Conservation (phyloP, 1,284 basidiomycete genomes). For the Microbotryum silenes-acaulis region DNA sequence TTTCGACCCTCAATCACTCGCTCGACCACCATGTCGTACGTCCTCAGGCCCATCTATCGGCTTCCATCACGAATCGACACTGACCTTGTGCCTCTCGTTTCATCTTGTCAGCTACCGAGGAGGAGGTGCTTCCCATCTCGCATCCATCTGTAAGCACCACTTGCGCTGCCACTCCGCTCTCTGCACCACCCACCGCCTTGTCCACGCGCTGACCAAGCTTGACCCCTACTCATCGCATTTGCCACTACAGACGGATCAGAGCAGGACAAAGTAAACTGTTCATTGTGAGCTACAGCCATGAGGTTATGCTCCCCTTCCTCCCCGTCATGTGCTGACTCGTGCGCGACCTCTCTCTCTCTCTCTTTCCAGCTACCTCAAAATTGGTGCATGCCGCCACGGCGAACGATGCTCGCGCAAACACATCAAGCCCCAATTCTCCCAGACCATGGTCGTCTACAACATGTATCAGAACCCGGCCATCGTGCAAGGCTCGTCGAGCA, state of each 20-base stretch:
- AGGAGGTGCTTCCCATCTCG: conserved; percentile 30
- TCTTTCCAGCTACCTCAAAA: conserved; percentile 48
- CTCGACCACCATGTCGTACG: conserved; percentile 17
- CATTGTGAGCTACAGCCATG: conserved; percentile 22
- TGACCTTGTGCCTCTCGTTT: background rate
- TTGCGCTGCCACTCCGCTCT: no score
- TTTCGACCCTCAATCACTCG: background rate
- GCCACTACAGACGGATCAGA: conserved; percentile 34
- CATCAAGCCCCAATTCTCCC: conserved; percentile 92
- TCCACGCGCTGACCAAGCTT: background rate
- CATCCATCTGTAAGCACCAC: conserved; percentile 26
- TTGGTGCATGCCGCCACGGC: conserved; percentile 92
- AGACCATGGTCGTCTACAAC: conserved; percentile 88
- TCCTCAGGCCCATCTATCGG: background rate
- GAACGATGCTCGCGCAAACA: conserved; percentile 95
- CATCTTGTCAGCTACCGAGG: conserved; percentile 4
- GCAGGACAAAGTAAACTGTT: conserved; percentile 39
- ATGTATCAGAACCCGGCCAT: conserved; percentile 98
- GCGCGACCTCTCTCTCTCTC: background rate
- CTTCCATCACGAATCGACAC: background rate
- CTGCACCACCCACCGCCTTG: background rate
- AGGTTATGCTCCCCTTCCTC: background rate
- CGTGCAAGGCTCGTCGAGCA: conserved; percentile 68
- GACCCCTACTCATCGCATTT: background rate
- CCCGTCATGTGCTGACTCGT: background rate